Percentiles rank a stretch among this genome's conserved stretches.
phyloP scores from a whole-genome alignment of 2,329 filamentous ascomycete species.

The Nemania diffusa region DNA sequence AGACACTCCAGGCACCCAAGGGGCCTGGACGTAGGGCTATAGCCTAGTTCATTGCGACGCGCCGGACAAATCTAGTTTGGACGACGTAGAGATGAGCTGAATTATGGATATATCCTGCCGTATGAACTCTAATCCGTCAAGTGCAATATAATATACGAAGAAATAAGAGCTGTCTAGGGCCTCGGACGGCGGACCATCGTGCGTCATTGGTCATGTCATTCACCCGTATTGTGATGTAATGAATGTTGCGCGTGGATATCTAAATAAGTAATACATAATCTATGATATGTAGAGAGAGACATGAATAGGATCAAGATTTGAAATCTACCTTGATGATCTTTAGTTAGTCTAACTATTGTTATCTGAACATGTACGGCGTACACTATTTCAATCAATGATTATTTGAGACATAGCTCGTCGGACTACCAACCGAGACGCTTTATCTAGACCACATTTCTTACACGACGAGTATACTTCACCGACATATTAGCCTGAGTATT shows the following conservation, averaged over 20 bases:
- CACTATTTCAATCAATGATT: background rate
- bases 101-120: background rate
- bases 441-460: background rate
- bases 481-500: too few relatives aligned
- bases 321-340: background rate
- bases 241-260: background rate
- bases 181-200: background rate
- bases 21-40: too few relatives aligned
- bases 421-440: background rate
- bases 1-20: too few relatives aligned
- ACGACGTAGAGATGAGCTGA: slow-evolving; percentile 18
- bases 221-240: slow-evolving; percentile 17
- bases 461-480: too few relatives aligned
- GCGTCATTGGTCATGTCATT: background rate
- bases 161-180: background rate
- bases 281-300: background rate
- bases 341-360: background rate
- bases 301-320: background rate
- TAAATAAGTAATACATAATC: background rate
- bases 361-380: background rate
- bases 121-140: background rate
- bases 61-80: background rate
- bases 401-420: background rate
- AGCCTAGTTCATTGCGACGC: too few relatives aligned
- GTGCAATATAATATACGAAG: background rate